phyloP scores from a whole-genome alignment of 2,329 filamentous ascomycete genomes.

The Botrytis fabae region DNA sequence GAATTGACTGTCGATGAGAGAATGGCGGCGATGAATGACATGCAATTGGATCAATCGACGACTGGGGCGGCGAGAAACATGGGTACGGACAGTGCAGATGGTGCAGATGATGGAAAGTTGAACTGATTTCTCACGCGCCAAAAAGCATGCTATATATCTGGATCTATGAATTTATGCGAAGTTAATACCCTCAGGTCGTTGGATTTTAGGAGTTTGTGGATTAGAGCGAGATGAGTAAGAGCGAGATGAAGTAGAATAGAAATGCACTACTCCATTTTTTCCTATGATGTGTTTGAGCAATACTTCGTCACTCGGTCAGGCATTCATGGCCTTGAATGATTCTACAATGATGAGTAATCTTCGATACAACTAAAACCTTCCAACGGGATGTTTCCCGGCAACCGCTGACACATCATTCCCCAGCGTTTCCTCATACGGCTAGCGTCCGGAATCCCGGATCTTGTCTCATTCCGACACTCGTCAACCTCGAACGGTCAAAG shows the following conservation, averaged over 20 bases:
- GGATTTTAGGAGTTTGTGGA: conserved; percentile 12
- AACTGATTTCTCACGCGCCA: background rate
- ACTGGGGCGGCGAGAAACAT: background rate
- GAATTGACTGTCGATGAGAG: conserved; percentile 59
- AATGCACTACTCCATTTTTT: background rate
- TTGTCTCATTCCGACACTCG: background rate
- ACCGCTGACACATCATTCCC: background rate
- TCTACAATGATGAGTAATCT: background rate
- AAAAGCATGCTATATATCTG: background rate
- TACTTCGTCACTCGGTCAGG: background rate
- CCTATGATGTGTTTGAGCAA: background rate
- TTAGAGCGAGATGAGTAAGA: background rate
- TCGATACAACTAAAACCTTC: background rate
- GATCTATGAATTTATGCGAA: conserved; percentile 14
- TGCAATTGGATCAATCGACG: background rate
- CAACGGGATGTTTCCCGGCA: background rate
- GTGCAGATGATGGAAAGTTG: conserved; percentile 6
- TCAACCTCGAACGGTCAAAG: conserved; percentile 11
- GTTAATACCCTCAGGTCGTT: conserved; percentile 16
- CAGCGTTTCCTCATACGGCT: background rate
- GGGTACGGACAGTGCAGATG: conserved; percentile 1
- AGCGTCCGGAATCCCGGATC: conserved; percentile 17
- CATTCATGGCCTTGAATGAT: background rate
- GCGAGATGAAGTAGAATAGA: background rate
- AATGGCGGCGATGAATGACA: conserved; percentile 33